Conservation (phyloP, 2,329 filamentous ascomycete genomes). For the Microsporum ferrugineum region DNA sequence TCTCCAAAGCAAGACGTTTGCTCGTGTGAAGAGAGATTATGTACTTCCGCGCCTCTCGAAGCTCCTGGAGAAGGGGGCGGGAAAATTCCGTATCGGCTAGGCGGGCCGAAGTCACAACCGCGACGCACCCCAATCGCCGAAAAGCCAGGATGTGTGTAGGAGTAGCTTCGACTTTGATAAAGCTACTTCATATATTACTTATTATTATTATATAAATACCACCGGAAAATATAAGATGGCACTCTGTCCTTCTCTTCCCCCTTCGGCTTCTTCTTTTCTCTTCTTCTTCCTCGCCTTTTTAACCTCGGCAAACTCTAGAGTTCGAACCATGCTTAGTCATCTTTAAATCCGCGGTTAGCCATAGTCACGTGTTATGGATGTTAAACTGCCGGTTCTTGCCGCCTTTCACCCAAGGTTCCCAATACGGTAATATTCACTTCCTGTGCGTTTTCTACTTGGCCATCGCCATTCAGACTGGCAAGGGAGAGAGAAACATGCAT, state of each 20-base stretch:
- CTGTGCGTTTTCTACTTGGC: no score
- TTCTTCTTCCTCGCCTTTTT: not conserved
- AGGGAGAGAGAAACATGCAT: no score
- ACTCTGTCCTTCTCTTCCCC: not conserved
- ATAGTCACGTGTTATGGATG: not conserved
- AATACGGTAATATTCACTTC: not conserved
- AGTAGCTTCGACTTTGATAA: no score
- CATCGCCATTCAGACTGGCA: no score
- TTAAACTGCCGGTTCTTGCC: slow-evolving; percentile 1
- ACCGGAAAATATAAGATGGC: not conserved
- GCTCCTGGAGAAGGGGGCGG: not conserved
- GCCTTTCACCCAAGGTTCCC: not conserved
- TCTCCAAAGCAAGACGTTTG: not conserved
- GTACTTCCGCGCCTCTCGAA: not conserved
- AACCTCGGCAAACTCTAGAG: not conserved
- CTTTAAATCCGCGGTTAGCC: not conserved
- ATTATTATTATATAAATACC: not conserved
- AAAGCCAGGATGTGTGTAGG: not conserved
- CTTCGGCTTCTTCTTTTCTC: not conserved
- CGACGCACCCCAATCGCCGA: not conserved
- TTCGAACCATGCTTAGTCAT: not conserved
- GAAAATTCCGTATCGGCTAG: not conserved
- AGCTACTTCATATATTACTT: not conserved
- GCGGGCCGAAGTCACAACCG: not conserved
- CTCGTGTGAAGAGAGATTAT: slow-evolving; percentile 1